Base-by-base conservation (phyloP, 2,329 filamentous ascomycete species). In the Stachybotrys echinatus region DNA sequence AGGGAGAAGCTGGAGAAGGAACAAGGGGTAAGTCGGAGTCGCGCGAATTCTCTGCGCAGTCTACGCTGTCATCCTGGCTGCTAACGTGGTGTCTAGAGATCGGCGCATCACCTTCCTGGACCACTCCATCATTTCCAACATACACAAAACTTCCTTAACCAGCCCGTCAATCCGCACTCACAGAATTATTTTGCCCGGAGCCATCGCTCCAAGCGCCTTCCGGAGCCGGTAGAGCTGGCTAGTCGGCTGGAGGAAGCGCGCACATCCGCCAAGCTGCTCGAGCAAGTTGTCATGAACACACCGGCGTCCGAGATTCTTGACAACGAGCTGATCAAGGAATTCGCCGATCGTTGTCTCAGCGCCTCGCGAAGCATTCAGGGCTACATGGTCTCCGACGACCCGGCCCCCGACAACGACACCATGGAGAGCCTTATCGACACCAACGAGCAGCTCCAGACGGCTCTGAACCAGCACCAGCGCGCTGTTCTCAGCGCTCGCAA, bases 351-450 rank as follows among this genome's bases (percentile, higher is more conserved):
- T 21, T 97, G 92, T 64, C 83, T 86, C 55, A 81, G 83, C 49
- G 92, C 92, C 5, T 86, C 88, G 48, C 80, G 85, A 48, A 89
- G 87, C 62, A 84, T 97, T 58, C 91, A 96, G 62, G 77, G 77
- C 27, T 97, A 95, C 70, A 96, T 97, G 75, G 77, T 84, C 40
- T 82, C 85, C 44, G 84, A 87, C 50, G 81, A 89, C 63, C 92
- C 92, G 0, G 65, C 81, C 1, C 92, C 92, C 0, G 94, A 97
- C 66, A 92, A 96, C 61, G 87, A 96, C 58, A 97, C 92, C 1
- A 90, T 97, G 80, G 84, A 94, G 64, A 92, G 84, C 14, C 74
- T 99, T 54, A 96, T 99, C 61, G 91, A 96, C 67, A 94, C 90
- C 14, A 96, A 95, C 65, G 94, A 97, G 68, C 88, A 92, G 64